Base-by-base conservation (phyloP, 371 early-diverging fungal genomes). In the Rhizopus delemar region DNA sequence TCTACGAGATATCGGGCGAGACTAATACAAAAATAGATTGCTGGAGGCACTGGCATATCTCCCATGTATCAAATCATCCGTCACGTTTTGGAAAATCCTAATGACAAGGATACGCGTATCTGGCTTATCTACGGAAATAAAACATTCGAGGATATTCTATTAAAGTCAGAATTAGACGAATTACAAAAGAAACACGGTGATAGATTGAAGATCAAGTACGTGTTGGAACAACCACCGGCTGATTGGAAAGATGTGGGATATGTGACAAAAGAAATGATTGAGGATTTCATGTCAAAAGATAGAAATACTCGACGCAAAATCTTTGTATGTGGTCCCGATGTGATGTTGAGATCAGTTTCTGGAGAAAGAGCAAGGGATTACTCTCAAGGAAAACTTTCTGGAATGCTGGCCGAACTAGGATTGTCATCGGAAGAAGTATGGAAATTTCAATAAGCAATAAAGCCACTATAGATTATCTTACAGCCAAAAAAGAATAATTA, bases 31-130 rank as follows among this genome's bases (percentile, higher is more conserved):
- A 43, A 43, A 13, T 74, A 71, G 54, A 74, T 74, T 53, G 85
- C 84, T 16, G 67, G 97, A 57, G 98, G 99, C 15, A 90, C 98
- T 41, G 97, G 97, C 41, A 90, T 96, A 62, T 92, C 97, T 11
- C 97, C 97, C 50, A 94, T 93, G 93, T 72, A 69, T 56, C 75
- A 74, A 60, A 59, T 77, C 39, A 66, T 71, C 22, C 57, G 68
- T 32, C 65, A 51, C 29, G 72, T 77, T 43, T 54, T 70, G 33
- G 56, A 58, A 28, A 63, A 74, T 51, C 60, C 62, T 4, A 48
- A 57, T n/a, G 73, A 71, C 38, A 65, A 71, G 41, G 35, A 57
- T 2, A 80, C 80, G 28, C 64, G 66, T 35, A 51, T 83, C 34
- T 76, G 77, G 36, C 46, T 87, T 46, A 63, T 87, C 28, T 82